Evolutionary conservation across 106 monocot genomes (phyloP).

Genomic region (Dioscorea alata): DNA sequence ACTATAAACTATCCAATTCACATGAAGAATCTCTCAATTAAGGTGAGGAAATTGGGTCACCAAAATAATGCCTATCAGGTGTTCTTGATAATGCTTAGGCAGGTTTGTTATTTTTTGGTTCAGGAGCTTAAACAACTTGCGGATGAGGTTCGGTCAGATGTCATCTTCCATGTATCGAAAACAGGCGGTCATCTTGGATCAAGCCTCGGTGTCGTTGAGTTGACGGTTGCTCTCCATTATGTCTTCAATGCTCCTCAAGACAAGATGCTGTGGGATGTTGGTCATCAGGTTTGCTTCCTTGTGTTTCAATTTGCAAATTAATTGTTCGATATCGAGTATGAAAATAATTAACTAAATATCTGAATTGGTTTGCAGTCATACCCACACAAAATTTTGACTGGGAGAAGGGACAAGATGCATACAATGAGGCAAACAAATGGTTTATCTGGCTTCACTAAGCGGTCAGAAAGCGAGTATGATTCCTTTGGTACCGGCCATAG

Average conservation of each 20-base stretch:
- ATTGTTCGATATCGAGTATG: neutral
- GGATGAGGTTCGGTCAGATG: constrained; percentile 83
- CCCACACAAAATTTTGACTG: constrained; percentile 93
- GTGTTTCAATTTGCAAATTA: neutral
- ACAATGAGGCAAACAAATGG: constrained; percentile 88
- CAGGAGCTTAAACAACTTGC: constrained; percentile 85
- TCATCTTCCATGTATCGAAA: constrained; percentile 87
- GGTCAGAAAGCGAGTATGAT: constrained; percentile 83
- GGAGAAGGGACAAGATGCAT: constrained; percentile 85
- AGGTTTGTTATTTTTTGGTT: neutral
- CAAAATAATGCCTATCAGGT: neutral
- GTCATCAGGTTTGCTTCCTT: constrained; percentile 61
- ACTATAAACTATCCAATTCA: constrained; percentile 91
- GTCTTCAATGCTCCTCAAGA: constrained; percentile 86
- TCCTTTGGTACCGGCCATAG: constrained; percentile 89
- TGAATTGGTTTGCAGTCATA: constrained; percentile 50
- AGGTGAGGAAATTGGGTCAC: constrained; percentile 26
- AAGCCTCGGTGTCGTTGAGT: constrained; percentile 86
- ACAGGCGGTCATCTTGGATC: constrained; percentile 92
- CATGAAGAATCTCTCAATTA: constrained; percentile 86
- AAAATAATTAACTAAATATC: neutral
- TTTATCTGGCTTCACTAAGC: constrained; percentile 86
- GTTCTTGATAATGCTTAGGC: constrained; percentile 13
- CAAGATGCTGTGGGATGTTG: constrained; percentile 94
- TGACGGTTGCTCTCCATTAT: constrained; percentile 81